Base-by-base conservation (phyloP, 2,329 filamentous ascomycete genomes). In the Fusarium multiceps region DNA sequence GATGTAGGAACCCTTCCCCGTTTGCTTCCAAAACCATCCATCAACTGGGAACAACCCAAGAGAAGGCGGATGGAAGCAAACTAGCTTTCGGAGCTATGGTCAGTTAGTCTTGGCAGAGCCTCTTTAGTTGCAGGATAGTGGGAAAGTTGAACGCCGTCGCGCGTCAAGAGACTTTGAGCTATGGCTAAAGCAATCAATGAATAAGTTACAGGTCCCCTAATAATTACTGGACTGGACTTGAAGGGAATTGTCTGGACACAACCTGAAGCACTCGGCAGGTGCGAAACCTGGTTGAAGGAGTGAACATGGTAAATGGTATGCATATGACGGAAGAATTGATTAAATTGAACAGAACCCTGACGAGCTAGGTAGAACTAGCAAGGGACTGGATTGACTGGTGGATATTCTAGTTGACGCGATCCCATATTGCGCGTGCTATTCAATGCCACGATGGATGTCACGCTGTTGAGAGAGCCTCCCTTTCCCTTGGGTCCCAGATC, bases 351-450 rank as follows among this genome's bases (percentile, higher is more conserved):
- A n/a, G 34, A 37, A 37, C 25, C 45, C 45, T 47, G 45, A 20
- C 25, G 14, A 37, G 37, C n/a, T 49, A 10, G n/a, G 12, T 7
- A 51, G 49, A 34, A 37, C 49, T 51, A 51, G 49, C 49, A 51
- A 42, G 49, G 49, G 25, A 25, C 18, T 14, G 25, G 34, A 27
- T 16, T 51, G n/a, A 51, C 32, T 56, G 66, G 66, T 68, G 65
- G 65, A 68, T 58, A 69, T 66, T 69, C 34, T 62, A 58, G 25
- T 55, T 50, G 48, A 55, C 45, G 43, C 41, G 55, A 55, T 55
- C 47, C 49, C 49, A 51, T 41, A 50, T 51, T 51, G 49, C 49
- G 49, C 20, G 13, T 51, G 32, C n/a, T 47, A 46, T 46, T 25
- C 18, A 46, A 23, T 45, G 18, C 25, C 20, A 28, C 45, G 45